phyloP scores from a whole-genome alignment of 108 stramenopile species.

The Discostella pseudostelligera region DNA sequence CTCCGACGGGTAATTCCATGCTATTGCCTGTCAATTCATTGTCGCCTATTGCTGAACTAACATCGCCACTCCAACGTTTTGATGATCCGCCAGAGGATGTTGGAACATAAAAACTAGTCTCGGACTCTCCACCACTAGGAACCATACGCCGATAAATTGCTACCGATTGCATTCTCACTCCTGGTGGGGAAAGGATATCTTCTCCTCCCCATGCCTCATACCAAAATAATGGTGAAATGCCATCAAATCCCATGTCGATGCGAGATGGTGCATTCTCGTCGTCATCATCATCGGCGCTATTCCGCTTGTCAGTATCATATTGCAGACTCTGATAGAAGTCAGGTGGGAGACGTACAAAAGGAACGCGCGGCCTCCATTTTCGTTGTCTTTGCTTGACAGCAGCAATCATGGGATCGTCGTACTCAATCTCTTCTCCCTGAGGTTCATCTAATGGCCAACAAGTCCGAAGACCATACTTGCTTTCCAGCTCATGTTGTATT shows the following conservation, averaged over 20 bases:
- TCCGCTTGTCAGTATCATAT: constrained; percentile 16
- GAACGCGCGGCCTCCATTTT: constrained; percentile 63
- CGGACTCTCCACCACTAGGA: constrained; percentile 35
- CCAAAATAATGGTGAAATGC: constrained; percentile 86
- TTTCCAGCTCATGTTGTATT: constrained; percentile 54
- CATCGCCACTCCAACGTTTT: constrained; percentile 12
- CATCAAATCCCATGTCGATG: constrained; percentile 54
- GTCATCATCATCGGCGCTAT: constrained; percentile 21
- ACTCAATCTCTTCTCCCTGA: constrained; percentile 26
- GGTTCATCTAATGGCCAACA: constrained; percentile 60
- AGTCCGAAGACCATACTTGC: constrained; percentile 48
- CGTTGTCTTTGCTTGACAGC: constrained; percentile 17
- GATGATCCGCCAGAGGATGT: constrained; percentile 5
- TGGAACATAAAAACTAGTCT: constrained; percentile 43
- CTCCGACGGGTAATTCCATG: constrained; percentile 37
- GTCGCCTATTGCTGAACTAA: neutral
- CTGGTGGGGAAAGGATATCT: constrained; percentile 48
- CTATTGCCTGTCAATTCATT: neutral
- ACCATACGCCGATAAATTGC: constrained; percentile 60
- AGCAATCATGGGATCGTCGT: constrained; percentile 16
- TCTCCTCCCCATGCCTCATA: constrained; percentile 68
- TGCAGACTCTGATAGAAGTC: constrained; percentile 57
- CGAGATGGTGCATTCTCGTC: constrained; percentile 46
- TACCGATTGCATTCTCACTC: constrained; percentile 67
- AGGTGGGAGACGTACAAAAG: constrained; percentile 74